Percentiles rank a stretch among this genome's conserved stretches.
Evolutionary conservation across 140 eudicot species (phyloP).

Genomic region (Bidens hawaiensis): DNA sequence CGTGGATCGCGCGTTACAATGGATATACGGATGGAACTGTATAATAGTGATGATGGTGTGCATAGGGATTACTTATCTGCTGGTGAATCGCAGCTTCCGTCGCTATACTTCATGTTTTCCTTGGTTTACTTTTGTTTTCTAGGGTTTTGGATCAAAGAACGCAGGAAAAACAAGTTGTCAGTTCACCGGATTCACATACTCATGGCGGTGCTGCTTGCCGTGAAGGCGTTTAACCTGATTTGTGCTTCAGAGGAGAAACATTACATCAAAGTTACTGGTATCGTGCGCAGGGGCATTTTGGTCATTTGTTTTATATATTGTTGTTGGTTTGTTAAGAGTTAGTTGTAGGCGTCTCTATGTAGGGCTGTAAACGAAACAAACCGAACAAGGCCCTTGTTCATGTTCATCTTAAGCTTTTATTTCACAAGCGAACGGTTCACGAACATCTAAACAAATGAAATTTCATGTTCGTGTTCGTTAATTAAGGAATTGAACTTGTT

Average conservation of each 20-base stretch:
- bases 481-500: too few relatives aligned
- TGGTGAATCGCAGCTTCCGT: constrained; percentile 38
- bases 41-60: constrained; percentile 25
- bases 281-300: too few relatives aligned
- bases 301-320: too few relatives aligned
- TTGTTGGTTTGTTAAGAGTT: too few relatives aligned
- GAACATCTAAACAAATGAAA: too few relatives aligned
- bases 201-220: constrained; percentile 40
- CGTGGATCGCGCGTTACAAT: constrained; percentile 35
- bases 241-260: constrained; percentile 43
- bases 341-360: too few relatives aligned
- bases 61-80: constrained; percentile 42
- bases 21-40: constrained; percentile 39
- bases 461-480: too few relatives aligned
- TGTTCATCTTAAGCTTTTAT: too few relatives aligned
- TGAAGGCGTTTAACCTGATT: constrained; percentile 37
- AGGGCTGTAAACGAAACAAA: too few relatives aligned
- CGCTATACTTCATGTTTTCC: constrained; percentile 28
- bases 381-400: too few relatives aligned
- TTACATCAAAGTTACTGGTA: constrained; percentile 36
- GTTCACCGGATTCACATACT: constrained; percentile 45
- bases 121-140: constrained; percentile 31
- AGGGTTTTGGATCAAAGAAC: constrained; percentile 32
- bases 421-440: too few relatives aligned
- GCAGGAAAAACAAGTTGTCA: constrained; percentile 28